A percentile compares a stretch with the other conserved stretches of the same genome.
Conservation (phyloP, 495 filamentous ascomycete genomes). For the Parathielavia appendiculata region DNA sequence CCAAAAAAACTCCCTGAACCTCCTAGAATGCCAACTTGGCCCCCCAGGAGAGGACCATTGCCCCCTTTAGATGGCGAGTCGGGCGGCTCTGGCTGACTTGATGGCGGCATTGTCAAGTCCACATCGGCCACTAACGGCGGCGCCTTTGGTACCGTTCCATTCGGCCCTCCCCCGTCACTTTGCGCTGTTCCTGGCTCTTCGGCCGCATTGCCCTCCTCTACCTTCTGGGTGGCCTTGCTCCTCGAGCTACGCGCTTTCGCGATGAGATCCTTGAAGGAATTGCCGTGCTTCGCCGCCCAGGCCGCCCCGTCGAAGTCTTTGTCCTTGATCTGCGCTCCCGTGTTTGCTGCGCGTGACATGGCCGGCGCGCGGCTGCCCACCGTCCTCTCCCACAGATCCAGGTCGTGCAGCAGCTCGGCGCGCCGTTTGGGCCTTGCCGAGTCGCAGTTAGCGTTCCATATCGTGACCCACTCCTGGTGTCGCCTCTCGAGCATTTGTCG, state of each 20-base stretch:
- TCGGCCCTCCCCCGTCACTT: not conserved
- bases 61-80: not conserved
- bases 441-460: constrained; percentile 97
- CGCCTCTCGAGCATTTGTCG: constrained; percentile 65
- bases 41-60: not conserved
- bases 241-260: constrained; percentile 51
- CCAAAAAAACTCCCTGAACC: not conserved
- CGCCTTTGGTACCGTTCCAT: not conserved
- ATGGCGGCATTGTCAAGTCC: constrained; percentile 16
- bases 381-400: constrained; percentile 80
- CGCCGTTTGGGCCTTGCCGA: constrained; percentile 64
- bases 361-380: constrained; percentile 50
- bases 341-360: constrained; percentile 24
- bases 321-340: constrained; percentile 51
- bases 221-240: constrained; percentile 17
- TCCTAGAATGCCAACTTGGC: not conserved
- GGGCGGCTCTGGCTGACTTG: constrained; percentile 6
- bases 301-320: constrained; percentile 78
- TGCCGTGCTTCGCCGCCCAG: constrained; percentile 68
- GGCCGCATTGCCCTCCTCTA: not conserved
- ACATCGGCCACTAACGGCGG: not conserved
- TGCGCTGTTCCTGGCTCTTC: not conserved
- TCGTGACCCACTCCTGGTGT: constrained; percentile 88
- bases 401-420: constrained; percentile 64
- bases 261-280: constrained; percentile 70